Evolutionary conservation across 2,329 filamentous ascomycete species (phyloP).

Genomic region (Triangularia setosa): DNA sequence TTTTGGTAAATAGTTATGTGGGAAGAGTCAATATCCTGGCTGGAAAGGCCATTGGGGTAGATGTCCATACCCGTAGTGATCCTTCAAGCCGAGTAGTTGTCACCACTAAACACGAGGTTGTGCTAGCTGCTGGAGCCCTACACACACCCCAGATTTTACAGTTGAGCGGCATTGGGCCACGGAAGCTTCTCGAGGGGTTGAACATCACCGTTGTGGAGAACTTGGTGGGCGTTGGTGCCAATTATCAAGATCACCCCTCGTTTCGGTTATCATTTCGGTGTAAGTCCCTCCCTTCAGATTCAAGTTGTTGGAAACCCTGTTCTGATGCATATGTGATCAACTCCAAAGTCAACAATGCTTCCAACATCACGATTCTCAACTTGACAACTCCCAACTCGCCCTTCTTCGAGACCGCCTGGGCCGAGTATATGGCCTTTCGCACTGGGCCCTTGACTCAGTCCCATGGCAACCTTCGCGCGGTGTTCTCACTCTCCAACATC

Average conservation of each 20-base stretch:
- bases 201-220: conserved; percentile 41
- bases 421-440: too few relatives aligned
- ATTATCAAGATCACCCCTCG: conserved; percentile 40
- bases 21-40: conserved; percentile 42
- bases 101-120: conserved; percentile 34
- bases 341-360: too few relatives aligned
- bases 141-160: conserved; percentile 45
- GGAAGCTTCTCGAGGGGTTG: conserved; percentile 33
- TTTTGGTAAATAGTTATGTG: conserved; percentile 43
- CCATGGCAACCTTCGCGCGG: too few relatives aligned
- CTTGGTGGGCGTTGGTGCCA: conserved; percentile 46
- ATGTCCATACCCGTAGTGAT: conserved; percentile 54
- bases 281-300: too few relatives aligned
- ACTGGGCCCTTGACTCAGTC: too few relatives aligned
- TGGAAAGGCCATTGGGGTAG: conserved; percentile 35
- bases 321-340: too few relatives aligned
- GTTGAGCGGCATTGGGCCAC: conserved; percentile 46
- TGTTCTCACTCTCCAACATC: too few relatives aligned
- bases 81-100: conserved; percentile 35
- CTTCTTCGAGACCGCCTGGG: too few relatives aligned
- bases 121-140: conserved; percentile 39
- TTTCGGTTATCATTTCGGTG: conserved; percentile 8
- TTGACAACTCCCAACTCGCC: too few relatives aligned
- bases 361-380: too few relatives aligned
- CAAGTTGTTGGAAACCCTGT: too few relatives aligned